A percentile compares a stretch with the other conserved stretches of the same genome.
phyloP scores from a whole-genome alignment of 495 filamentous ascomycete species.

The Penicillium cinerascens region DNA sequence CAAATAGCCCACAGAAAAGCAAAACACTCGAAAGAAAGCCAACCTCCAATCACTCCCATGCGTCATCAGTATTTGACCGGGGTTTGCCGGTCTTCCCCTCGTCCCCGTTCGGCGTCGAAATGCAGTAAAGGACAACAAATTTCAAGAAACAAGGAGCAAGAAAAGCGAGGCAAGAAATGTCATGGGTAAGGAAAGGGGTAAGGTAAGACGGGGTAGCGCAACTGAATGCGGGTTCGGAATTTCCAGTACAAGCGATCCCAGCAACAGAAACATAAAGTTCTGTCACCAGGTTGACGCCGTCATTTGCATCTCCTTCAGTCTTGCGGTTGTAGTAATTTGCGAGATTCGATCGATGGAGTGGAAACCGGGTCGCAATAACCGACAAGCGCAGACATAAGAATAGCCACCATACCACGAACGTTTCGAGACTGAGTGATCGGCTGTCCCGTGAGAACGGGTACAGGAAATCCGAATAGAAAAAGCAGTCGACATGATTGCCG shows the following conservation, averaged over 20 bases:
- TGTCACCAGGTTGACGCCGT: constrained; percentile 24
- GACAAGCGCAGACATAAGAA: constrained; percentile 28
- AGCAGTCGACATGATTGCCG: constrained; percentile 12
- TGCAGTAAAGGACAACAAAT: constrained; percentile 16
- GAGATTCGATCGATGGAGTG: constrained; percentile 4
- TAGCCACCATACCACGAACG: constrained; percentile 39
- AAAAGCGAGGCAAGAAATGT: constrained; percentile 15
- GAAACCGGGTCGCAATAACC: constrained; percentile 10
- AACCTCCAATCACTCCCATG: constrained; percentile 5
- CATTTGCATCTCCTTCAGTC: constrained; percentile 39
- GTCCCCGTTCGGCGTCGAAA: constrained; percentile 28
- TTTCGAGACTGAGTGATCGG: constrained; percentile 30
- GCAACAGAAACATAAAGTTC: constrained; percentile 18
- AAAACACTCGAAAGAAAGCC: constrained; percentile 15
- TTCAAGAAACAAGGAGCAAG: constrained; percentile 16
- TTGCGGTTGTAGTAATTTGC: constrained; percentile 21
- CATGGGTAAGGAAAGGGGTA: constrained; percentile 6
- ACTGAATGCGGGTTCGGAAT: constrained; percentile 21
- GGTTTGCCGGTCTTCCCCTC: constrained; percentile 19
- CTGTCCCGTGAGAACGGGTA: constrained; percentile 16
- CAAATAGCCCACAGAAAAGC: constrained; percentile 4
- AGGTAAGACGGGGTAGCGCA: constrained; percentile 16
- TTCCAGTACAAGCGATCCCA: constrained; percentile 21
- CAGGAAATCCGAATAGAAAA: constrained; percentile 15
- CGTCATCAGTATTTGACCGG: constrained; percentile 14